phyloP scores from a whole-genome alignment of 495 filamentous ascomycete genomes.

The Hypoxylon crocopeplum region DNA sequence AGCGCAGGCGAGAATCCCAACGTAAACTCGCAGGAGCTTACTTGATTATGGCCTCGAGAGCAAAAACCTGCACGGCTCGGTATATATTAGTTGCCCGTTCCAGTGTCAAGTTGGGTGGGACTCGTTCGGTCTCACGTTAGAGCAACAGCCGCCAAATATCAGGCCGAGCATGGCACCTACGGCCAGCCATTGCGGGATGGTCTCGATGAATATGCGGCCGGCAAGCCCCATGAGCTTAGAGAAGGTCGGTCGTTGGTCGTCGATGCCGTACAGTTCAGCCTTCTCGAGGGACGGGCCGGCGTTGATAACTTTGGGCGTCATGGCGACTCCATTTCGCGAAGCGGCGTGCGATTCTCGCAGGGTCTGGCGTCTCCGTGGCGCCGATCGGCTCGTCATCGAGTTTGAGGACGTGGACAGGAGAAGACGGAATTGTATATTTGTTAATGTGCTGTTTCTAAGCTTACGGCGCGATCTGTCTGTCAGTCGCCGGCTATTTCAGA shows the following conservation, averaged over 20 bases:
- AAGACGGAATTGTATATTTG: background rate
- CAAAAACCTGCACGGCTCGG: conserved; percentile 71
- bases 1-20: conserved; percentile 18
- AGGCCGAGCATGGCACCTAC: conserved; percentile 76
- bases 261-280: conserved; percentile 62
- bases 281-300: conserved; percentile 62
- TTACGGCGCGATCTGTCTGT: conserved; percentile 16
- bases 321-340: conserved; percentile 35
- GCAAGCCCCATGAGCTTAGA: conserved; percentile 61
- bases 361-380: conserved; percentile 42
- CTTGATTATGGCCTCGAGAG: conserved; percentile 95
- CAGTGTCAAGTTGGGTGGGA: background rate
- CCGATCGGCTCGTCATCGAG: conserved; percentile 45
- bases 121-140: conserved; percentile 72
- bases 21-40: conserved; percentile 50
- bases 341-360: conserved; percentile 43
- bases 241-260: conserved; percentile 59
- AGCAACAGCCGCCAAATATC: conserved; percentile 97
- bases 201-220: conserved; percentile 64
- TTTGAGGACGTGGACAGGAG: conserved; percentile 6
- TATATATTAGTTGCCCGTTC: conserved; percentile 25
- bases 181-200: conserved; percentile 71
- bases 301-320: conserved; percentile 56
- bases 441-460: conserved; percentile 15
- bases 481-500: conserved; percentile 25